Base-by-base conservation (phyloP, 2,329 filamentous ascomycete genomes). In the Aspergillus sp. region DNA sequence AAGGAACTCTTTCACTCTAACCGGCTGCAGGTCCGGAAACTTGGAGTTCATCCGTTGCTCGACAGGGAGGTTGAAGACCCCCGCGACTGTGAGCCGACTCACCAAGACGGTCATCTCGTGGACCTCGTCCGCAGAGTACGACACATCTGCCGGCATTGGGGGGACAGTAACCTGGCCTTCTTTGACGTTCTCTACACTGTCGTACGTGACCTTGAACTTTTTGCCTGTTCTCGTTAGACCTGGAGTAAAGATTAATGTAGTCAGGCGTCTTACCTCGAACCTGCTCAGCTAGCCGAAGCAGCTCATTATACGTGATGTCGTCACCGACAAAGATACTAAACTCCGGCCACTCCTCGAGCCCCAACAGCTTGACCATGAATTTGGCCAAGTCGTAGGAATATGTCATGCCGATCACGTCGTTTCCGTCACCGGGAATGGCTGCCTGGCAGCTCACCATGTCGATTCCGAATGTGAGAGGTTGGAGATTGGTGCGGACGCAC, bases 381-480 rank as follows among this genome's bases (percentile, higher is more conserved):
- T 63, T 70, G 3, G 73, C 79, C 38, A 83, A 65, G 58, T 83
- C 80, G 4, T 64, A 64, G 1, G 73, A 78, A 58, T 81, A 76
- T 0, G 79, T 82, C 61, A 81, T 77, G 3, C 70, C 63, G 7
- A 78, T 67, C 3, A 64, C 64, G 5, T 65, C 69, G n/a, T 77
- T 67, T 0, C 81, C 81, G 19, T 74, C 67, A 0, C 78, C 79
- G 0, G 80, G 79, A 17, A 82, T 75, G 10, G 73, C 77, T 1
- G 80, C 80, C 3, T 64, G 64, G 11, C 76, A 73, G 53, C 70
- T 69, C 3, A 61, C 51, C 9, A 81, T 71, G 58, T 81, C 77
- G 17, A 81, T 54, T 3, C 75, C 70, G 13, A 78, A 71, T 0
- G 71, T 64, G 45, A 70, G 66, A 2, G 70, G 72, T 2, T 64